These are phyloP conservation scores for Aristolochia fimbriata DNA, from an alignment of 164 flowering plant species.

Conservation along the genomic window DNA sequence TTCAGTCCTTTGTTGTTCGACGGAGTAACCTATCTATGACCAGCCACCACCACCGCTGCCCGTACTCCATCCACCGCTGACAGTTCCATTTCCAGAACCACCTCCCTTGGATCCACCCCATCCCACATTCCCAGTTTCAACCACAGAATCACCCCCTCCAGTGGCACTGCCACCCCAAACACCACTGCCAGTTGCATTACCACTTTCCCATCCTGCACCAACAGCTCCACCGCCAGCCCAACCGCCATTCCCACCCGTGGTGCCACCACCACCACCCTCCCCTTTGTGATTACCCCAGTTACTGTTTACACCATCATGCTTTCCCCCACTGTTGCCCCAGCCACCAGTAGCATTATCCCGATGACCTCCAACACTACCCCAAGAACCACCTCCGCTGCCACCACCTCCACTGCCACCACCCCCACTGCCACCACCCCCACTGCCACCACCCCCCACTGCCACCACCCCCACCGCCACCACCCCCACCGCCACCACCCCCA, in stretches of 20 bases:
- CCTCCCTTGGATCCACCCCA: neutral
- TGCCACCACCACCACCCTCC: neutral
- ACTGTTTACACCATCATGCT: neutral
- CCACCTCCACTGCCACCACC: neutral
- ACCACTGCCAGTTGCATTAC: neutral
- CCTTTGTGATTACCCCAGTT: neutral
- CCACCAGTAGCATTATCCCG: neutral
- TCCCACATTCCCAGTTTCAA: neutral
- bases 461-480: no score
- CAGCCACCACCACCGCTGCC: neutral
- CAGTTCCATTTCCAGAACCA: neutral
- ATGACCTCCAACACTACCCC: slow-evolving; percentile 8
- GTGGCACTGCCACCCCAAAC: slow-evolving; percentile 3
- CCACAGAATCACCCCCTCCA: neutral
- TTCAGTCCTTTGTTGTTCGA: no score
- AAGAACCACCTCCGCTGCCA: neutral
- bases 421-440: slow-evolving; percentile 9
- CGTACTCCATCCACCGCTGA: neutral
- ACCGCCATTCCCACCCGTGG: neutral
- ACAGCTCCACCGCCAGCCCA: slow-evolving; percentile 1
- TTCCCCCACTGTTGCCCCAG: neutral
- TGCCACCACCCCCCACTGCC: neutral
- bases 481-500: no score
- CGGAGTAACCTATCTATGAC: no score
- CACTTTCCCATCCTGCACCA: neutral